phyloP scores from a whole-genome alignment of 2,329 filamentous ascomycete genomes.

The Botrytis aclada region DNA sequence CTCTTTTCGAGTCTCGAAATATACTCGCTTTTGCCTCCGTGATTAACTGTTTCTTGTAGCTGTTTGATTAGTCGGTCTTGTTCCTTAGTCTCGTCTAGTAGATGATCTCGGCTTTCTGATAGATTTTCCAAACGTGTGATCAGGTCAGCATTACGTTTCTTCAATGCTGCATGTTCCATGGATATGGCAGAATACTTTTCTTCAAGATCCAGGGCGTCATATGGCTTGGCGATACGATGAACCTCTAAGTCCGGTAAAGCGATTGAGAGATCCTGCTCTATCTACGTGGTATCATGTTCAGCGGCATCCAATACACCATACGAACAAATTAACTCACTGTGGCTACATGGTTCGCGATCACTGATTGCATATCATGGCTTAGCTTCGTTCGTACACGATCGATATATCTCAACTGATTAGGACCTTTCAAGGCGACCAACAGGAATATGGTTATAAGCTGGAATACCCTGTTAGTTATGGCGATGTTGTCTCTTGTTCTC shows the following conservation, averaged over 20 bases:
- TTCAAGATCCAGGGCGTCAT: slow-evolving; percentile 40
- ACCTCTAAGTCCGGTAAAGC: neutral
- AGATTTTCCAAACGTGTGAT: slow-evolving; percentile 58
- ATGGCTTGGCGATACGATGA: neutral
- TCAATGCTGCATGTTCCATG: slow-evolving; percentile 53
- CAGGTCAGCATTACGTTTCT: slow-evolving; percentile 57
- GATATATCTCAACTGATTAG: slow-evolving; percentile 55
- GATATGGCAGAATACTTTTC: slow-evolving; percentile 46
- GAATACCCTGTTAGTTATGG: slow-evolving; percentile 29
- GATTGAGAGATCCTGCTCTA: slow-evolving; percentile 16
- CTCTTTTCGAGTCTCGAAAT: slow-evolving; percentile 54
- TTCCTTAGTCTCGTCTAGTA: slow-evolving; percentile 51
- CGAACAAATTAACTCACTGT: slow-evolving; percentile 22
- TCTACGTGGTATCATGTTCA: neutral
- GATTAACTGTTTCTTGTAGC: slow-evolving; percentile 44
- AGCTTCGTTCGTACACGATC: slow-evolving; percentile 42
- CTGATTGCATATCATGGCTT: slow-evolving; percentile 44
- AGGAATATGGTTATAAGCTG: slow-evolving; percentile 63
- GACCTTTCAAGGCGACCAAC: slow-evolving; percentile 58
- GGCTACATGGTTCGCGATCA: slow-evolving; percentile 37
- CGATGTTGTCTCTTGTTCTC: neutral
- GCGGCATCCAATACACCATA: neutral
- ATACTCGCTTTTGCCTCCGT: slow-evolving; percentile 48
- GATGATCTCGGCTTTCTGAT: slow-evolving; percentile 59
- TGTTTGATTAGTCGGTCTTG: slow-evolving; percentile 49